Conservation (phyloP, 2,329 filamentous ascomycete genomes). For the Hymenoscyphus infarciens region DNA sequence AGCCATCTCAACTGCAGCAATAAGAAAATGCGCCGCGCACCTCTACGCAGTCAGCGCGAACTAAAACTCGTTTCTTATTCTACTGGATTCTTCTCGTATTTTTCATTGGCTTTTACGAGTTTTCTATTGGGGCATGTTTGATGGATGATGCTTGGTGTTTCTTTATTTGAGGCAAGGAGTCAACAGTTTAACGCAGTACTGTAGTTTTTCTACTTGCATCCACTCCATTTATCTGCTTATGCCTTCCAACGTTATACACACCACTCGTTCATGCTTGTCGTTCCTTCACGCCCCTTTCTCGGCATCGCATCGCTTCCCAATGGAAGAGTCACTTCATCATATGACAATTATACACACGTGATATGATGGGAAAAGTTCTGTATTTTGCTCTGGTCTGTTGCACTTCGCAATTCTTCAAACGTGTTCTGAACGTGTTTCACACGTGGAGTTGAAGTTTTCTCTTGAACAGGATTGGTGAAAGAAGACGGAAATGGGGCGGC, state of each 20-base stretch:
- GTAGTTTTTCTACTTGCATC: not conserved
- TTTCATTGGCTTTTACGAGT: too few species aligned
- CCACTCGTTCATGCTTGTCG: not conserved
- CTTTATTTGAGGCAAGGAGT: not conserved
- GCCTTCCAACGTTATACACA: not conserved
- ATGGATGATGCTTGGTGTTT: not conserved
- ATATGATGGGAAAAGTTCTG: not conserved
- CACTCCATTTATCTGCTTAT: not conserved
- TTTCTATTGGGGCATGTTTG: too few species aligned
- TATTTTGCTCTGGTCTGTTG: conserved; percentile 11
- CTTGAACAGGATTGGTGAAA: conserved; percentile 7
- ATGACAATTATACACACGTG: not conserved
- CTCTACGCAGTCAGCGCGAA: not conserved
- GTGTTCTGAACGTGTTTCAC: conserved; percentile 14
- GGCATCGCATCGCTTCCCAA: not conserved
- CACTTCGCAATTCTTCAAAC: conserved; percentile 15
- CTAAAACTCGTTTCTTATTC: not conserved
- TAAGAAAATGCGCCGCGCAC: not conserved
- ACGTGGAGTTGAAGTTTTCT: conserved; percentile 7
- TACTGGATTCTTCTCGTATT: too few species aligned
- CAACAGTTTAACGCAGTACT: not conserved
- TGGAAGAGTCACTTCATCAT: not conserved
- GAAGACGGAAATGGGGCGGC: not conserved
- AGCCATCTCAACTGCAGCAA: not conserved
- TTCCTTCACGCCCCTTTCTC: not conserved